These are phyloP conservation scores for Linnemannia schmuckeri DNA, from an alignment of 192 early-diverging fungal species.

Conservation along the genomic window DNA sequence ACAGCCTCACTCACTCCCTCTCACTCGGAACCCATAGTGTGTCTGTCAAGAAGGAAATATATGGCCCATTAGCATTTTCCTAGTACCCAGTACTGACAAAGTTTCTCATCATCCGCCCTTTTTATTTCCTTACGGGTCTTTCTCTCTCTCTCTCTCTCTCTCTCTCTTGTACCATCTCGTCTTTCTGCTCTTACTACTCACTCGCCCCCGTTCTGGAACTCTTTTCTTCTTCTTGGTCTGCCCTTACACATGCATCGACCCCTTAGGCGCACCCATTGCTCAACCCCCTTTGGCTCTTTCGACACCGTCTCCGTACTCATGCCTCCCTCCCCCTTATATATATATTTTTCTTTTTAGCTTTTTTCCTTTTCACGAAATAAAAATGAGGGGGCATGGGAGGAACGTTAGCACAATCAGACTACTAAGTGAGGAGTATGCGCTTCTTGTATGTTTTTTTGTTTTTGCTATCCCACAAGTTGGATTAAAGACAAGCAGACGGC, in stretches of 20 bases:
- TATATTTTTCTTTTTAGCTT: not conserved
- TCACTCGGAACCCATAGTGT: too few relatives aligned
- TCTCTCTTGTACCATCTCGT: not conserved
- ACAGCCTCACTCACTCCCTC: too few relatives aligned
- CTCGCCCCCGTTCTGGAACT: not conserved
- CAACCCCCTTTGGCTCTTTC: constrained; percentile 1
- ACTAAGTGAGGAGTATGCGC: not conserved
- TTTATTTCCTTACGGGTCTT: too few relatives aligned
- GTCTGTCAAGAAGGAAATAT: too few relatives aligned
- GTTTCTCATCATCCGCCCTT: too few relatives aligned
- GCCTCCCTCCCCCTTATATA: not conserved
- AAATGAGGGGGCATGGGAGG: not conserved
- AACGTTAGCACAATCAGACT: not conserved
- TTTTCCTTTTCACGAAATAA: not conserved
- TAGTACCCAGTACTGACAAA: too few relatives aligned
- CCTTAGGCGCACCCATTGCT: not conserved
- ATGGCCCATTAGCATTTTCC: too few relatives aligned
- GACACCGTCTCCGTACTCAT: not conserved
- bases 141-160: not conserved
- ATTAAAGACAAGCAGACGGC: not conserved
- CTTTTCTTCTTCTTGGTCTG: not conserved
- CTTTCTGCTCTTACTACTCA: not conserved
- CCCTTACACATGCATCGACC: not conserved
- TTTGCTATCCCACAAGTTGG: too few relatives aligned
- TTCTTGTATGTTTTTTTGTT: not conserved